A percentile compares a stretch with the other conserved stretches of the same genome.
phyloP scores from a whole-genome alignment of 192 early-diverging fungal species.

The Helicostylum pulchrum region DNA sequence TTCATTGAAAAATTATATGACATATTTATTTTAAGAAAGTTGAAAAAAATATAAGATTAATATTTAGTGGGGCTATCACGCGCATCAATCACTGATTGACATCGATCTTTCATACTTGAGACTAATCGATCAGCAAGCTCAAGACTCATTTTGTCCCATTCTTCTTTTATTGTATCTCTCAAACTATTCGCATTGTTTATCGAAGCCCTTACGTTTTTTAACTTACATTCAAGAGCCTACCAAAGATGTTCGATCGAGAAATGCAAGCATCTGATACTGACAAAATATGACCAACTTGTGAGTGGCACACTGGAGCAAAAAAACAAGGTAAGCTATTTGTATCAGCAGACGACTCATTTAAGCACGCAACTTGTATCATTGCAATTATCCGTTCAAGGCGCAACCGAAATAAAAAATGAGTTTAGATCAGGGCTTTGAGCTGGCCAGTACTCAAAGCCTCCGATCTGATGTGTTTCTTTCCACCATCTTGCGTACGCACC shows the following conservation, averaged over 20 bases:
- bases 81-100: no score
- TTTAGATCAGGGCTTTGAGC: conserved; percentile 2
- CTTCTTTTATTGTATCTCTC: no score
- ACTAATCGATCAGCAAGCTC: no score
- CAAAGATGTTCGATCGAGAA: background rate
- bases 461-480: background rate
- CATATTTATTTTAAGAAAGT: no score
- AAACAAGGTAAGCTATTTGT: background rate
- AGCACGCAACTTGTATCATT: background rate
- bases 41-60: no score
- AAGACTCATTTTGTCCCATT: no score
- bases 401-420: background rate
- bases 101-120: no score
- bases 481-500: background rate
- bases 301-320: conserved; percentile 10
- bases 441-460: conserved; percentile 7
- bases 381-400: background rate
- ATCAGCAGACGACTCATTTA: conserved; percentile 3
- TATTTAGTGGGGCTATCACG: no score
- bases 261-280: background rate
- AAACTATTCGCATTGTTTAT: no score
- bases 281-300: background rate
- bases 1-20: no score
- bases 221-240: no score
- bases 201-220: no score